Evolutionary conservation across 345 rosid species (phyloP), one percentile per base, ranked within the genome.

Genomic region (Sapria himalayana): DNA sequence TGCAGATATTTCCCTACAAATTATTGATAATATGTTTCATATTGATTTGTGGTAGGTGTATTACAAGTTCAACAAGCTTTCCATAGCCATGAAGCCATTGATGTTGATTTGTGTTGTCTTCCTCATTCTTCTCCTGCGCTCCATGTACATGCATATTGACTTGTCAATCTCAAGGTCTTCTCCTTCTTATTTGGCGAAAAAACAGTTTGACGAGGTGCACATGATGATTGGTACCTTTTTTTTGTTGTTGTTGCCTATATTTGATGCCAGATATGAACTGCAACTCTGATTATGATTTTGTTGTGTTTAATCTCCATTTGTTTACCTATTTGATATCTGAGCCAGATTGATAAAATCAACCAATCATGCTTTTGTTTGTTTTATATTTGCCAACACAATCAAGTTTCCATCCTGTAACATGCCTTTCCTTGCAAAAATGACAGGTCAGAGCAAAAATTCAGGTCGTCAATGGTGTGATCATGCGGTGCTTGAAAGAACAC

Each of bases 121-220:
- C 61, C 45, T 61, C 62, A 55, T 91, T 37, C 80, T 91, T 54
- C 55, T 77, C 48, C 58, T 81, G 15, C 76, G 95, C 61, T 71
- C 73, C 33, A 55, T 68, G n/a, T 91, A 67, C 29, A 58, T 67
- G 50, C 92, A 67, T 25, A 76, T 76, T 46, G 95, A 91, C 67
- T 48, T 75, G 58, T 73, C 93, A 50, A 84, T 91, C 62, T 91
- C 99, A 55, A 84, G 80, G 70, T 80, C 81, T 25, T 91, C 99
- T 14, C 51, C 93, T 21, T 57, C 92, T 41, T 91, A 91, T 65
- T 56, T 91, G 62, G 89, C 93, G n/a, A 91, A 74, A 66, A 69
- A 67, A 42, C 92, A 91, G 51, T 91, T 86, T 95, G 95, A 91
- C 52, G 92, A 91, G 70, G 99, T 84, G 52, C 47, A 52, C 49